Evolutionary conservation across 768 basidiomycete species (phyloP), one percentile per base, ranked within the genome.

Genomic region (Pleurotus citrinopileatus): DNA sequence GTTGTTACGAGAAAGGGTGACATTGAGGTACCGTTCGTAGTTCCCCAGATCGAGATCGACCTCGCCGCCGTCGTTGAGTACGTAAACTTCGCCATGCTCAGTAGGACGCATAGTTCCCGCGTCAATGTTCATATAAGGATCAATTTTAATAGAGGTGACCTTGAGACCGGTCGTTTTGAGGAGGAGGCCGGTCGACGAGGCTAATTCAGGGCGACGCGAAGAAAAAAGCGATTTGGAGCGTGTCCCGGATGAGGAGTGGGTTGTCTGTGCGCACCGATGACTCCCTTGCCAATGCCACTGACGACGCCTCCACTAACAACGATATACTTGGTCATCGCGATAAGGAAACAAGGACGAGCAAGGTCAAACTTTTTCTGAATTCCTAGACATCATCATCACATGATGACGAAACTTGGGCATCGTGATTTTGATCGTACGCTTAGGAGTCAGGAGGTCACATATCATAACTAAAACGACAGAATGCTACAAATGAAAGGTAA

Each of bases 41-140:
- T 99, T 99, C 55, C 96, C 96, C 51, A 99, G 72, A 74, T 99
- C 96, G 29, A 99, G 77, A 70, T 99, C 96, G 57, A 97, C 97
- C 71, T 99, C 96, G 38, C 96, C 96, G 19, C 96, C 96, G 58
- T 99, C 96, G 70, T 99, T 98, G 60, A 99, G 75, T 40, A 98
- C 96, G 65, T 97, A 98, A 4, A 98, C 96, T 75, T 98, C 96
- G 92, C 95, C 96, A 67, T 99, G 96, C 70, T 99, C 96, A 13
- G 94, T 96, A 12, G 96, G 96, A 46, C 93, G 80, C 96, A 99
- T 99, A 17, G 96, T 98, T 29, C 96, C 96, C 20, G 96, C 96
- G 79, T 99, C 96, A 63, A 99, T 98, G 74, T 99, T 99, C 96
- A 99, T 98, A 63, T 99, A 99, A 12, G 96, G 96, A 68, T 99